Base-by-base conservation (phyloP, 192 early-diverging fungal genomes). In the Gonapodya sp. region DNA sequence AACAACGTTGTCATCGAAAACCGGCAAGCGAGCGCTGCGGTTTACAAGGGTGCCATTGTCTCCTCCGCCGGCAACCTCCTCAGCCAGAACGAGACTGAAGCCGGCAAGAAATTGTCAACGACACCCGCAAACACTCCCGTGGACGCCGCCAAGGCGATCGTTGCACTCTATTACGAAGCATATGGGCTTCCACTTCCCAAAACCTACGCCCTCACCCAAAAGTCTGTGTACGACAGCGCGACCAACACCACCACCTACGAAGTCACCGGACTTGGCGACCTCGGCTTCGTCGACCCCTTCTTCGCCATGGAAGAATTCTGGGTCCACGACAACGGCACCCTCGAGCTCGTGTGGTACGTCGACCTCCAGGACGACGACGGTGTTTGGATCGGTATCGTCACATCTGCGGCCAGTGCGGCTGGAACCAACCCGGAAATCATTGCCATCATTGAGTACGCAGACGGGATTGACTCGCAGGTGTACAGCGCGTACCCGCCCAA, bases 321-420 rank as follows among this genome's bases (percentile, higher is more conserved):
- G 75, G 75, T 33, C 8, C 34, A 32, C 34, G 75, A 77, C 30
- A 77, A 77, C 75, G 75, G 75, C 8, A 77, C 75, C 18, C 2
- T 77, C 8, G 75, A 77, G 30, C 34, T 77, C 18, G 34, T 8
- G 18, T 77, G 75, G 75, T 77, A 16, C 75, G 8, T 77, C 8
- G 75, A 77, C 75, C 30, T 77, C 75, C 30, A 77, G 34, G 75
- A 77, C 75, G 75, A 77, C 34, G 18, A 77, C 8, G 75, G 31
- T 8, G 34, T 33, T 18, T 77, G 75, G 75, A 31, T 34, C 30
- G 75, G 75, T 2, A 32, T 32, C 31, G 75, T 77, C 8, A 33
- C 34, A 8, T 77, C 75, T 16, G 75, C 75, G 30, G 18, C 75
- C 8, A 77, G 30, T 33, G 2, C 75, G 8, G 34, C 18, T 34